Base-by-base conservation (phyloP, 768 basidiomycete species). In the Calocybe gangraenosa region DNA sequence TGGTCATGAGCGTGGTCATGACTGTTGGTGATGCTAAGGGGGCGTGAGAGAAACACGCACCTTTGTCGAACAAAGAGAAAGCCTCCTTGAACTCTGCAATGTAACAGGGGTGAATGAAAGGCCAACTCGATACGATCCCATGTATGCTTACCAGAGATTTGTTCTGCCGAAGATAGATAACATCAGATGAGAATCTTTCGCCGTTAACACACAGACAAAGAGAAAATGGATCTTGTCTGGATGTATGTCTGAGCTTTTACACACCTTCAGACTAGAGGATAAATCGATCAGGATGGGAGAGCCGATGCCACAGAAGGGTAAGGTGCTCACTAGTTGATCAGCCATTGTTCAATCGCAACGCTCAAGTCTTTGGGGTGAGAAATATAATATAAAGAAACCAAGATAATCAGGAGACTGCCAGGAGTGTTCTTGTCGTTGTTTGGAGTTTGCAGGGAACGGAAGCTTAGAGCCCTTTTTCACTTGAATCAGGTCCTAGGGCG, bases 51-150 rank as follows among this genome's bases (percentile, higher is more conserved):
- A 31, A 36, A 19, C 20, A 66, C 75, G 47, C 49, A 92, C 92
- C 89, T 67, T 92, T 94, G 74, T 96, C 92, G 66, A 98, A 97
- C 17, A 98, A 79, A 48, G 93, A 92, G 73, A 98, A 97, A 40
- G 94, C 94, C 75, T 97, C 95, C 78, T 95, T 97, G 82, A 94
- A 97, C 69, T 95, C 92, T 90, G 54, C 30, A 51, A 18, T 11
- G 40, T 28, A 23, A 37, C 18, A 11, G n/a, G 21, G 10, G 30
- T 42, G 30, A 36, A 18, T 30, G 17, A 35, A 35, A 35, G 13
- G 13, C 17, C 17, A 35, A 18, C 5, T 18, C n/a, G 17, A n/a
- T n/a, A n/a, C 14, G 7, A 14, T n/a, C 14, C n/a, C n/a, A n/a
- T n/a, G 17, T 6, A 5, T 35, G 17, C 34, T 5, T 14, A 35